Percentiles rank a stretch among this genome's conserved stretches.
phyloP scores from a whole-genome alignment of 2,329 filamentous ascomycete genomes.

The Diaporthe sp. region DNA sequence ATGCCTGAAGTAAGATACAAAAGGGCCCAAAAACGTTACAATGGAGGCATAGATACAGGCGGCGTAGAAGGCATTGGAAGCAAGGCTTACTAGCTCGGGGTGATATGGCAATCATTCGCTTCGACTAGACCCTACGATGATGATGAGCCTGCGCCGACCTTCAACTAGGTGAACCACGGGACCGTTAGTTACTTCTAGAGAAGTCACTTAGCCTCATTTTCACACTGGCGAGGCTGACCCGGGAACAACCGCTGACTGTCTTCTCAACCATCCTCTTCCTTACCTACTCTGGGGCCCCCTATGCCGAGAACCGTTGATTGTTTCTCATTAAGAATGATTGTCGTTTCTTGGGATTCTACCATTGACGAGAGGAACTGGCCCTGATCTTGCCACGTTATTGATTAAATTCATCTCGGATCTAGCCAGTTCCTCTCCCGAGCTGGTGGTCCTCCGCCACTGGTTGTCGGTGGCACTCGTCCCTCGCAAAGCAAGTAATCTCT shows the following conservation, averaged over 20 bases:
- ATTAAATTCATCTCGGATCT: too few species aligned
- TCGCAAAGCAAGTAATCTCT: neutral
- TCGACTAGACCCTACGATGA: neutral
- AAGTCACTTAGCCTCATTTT: neutral
- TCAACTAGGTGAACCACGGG: neutral
- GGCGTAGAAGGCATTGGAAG: rapidly evolving
- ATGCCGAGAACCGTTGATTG: neutral
- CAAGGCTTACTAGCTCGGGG: neutral
- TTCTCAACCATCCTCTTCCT: too few species aligned
- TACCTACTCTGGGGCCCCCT: rapidly evolving
- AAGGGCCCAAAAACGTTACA: neutral
- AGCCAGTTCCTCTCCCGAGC: too few species aligned
- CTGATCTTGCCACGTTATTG: too few species aligned
- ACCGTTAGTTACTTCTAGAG: neutral
- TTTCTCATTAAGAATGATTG: neutral
- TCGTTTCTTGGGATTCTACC: too few species aligned
- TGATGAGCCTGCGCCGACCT: neutral
- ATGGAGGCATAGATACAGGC: neutral
- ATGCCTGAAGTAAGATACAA: too few species aligned
- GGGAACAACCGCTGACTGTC: too few species aligned
- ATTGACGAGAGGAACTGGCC: too few species aligned
- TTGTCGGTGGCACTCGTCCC: too few species aligned
- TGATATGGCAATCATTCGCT: neutral
- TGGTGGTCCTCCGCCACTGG: too few species aligned
- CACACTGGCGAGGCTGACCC: too few species aligned